Conservation (phyloP, 306 rosid species). For the Acmispon strigosus region DNA sequence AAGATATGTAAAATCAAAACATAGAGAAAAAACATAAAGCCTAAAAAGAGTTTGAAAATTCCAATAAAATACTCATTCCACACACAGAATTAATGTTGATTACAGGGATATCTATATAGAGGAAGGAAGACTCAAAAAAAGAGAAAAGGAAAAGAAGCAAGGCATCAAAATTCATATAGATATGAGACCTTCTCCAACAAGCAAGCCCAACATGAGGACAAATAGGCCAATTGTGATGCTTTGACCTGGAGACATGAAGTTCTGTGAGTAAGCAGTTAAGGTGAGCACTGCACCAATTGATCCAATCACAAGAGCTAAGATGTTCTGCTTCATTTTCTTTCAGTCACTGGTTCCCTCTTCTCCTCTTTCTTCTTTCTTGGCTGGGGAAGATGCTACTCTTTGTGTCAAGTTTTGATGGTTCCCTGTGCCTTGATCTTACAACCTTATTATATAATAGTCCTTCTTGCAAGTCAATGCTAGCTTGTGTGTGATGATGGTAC, state of each 20-base stretch:
- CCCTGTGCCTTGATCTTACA: neutral
- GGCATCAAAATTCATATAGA: slow-evolving; percentile 40
- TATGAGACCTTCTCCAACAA: slow-evolving; percentile 70
- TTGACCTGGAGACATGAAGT: slow-evolving; percentile 46
- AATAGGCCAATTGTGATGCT: slow-evolving; percentile 61
- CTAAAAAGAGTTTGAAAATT: neutral
- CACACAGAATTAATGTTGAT: neutral
- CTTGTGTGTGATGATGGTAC: neutral
- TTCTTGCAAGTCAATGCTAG: slow-evolving; percentile 26
- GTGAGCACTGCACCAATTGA: slow-evolving; percentile 63
- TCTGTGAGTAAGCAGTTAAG: slow-evolving; percentile 61
- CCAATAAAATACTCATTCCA: neutral
- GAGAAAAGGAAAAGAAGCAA: neutral
- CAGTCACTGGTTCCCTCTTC: neutral
- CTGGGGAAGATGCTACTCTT: neutral
- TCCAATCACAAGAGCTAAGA: slow-evolving; percentile 53
- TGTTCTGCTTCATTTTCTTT: slow-evolving; percentile 48
- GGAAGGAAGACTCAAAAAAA: neutral
- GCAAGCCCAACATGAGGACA: slow-evolving; percentile 62
- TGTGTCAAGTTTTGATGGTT: neutral
- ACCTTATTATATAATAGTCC: neutral
- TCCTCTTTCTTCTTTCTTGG: neutral
- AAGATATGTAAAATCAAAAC: neutral
- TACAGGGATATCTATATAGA: neutral
- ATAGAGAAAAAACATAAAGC: neutral